Evolutionary conservation across 106 monocot species (phyloP).

Genomic region (Allium fistulosum): DNA sequence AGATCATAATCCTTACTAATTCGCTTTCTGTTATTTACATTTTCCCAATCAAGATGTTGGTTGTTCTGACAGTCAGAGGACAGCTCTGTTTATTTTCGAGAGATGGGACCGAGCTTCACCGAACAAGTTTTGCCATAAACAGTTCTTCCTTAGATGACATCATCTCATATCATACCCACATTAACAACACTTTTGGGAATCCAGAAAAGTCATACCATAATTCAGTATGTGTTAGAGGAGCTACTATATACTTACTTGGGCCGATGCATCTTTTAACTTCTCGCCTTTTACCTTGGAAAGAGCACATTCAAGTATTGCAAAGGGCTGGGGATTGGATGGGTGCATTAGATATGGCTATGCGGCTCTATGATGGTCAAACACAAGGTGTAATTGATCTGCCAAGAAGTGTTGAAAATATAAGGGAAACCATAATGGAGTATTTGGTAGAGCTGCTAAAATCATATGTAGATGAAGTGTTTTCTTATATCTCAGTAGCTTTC

Average conservation of each 20-base stretch:
- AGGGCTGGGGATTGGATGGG: conserved; percentile 99
- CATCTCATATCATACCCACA: conserved; percentile 74
- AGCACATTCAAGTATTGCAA: conserved; percentile 85
- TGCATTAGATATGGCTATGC: conserved; percentile 96
- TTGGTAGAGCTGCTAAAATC: conserved; percentile 79
- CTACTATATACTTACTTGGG: conserved; percentile 88
- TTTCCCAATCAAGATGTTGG: conserved; percentile 58
- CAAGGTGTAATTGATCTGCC: conserved; percentile 99
- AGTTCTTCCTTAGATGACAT: conserved; percentile 64
- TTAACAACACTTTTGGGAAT: conserved; percentile 79
- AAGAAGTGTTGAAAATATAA: conserved; percentile 61
- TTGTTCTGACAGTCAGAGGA: conserved; percentile 69
- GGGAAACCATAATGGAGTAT: conserved; percentile 88
- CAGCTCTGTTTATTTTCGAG: conserved; percentile 77
- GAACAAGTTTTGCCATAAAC: conserved; percentile 53
- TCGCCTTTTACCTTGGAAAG: conserved; percentile 98
- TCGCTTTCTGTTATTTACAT: background rate
- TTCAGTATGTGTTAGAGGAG: conserved; percentile 90
- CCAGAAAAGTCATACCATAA: conserved; percentile 94
- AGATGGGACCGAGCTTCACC: conserved; percentile 78
- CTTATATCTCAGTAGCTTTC: conserved; percentile 87
- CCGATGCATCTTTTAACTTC: conserved; percentile 79
- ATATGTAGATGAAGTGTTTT: conserved; percentile 97
- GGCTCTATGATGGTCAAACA: conserved; percentile 93
- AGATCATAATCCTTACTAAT: too few species aligned